These are phyloP conservation scores for Pseudoturritis turrita DNA, from an alignment of 345 rosid genomes.

Conservation along the genomic window DNA sequence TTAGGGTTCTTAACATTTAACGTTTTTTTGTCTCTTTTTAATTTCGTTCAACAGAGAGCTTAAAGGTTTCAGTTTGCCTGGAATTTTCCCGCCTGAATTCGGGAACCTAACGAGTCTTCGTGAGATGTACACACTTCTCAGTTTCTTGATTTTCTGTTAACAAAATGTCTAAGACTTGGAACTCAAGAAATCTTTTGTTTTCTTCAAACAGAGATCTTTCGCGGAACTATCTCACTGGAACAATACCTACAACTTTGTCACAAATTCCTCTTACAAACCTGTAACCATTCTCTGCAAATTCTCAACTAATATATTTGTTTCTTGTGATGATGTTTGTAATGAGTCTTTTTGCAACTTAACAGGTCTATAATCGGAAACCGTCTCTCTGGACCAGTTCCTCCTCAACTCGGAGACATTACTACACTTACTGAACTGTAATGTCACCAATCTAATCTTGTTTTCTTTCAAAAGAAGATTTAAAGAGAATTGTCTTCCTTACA, in stretches of 20 bases:
- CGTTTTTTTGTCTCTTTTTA: background rate
- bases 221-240: constrained; percentile 68
- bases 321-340: background rate
- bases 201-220: constrained; percentile 54
- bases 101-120: constrained; percentile 48
- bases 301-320: background rate
- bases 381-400: constrained; percentile 58
- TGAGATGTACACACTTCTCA: constrained; percentile 45
- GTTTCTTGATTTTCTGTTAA: background rate
- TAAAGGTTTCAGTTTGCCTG: constrained; percentile 54
- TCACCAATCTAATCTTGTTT: background rate
- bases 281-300: constrained; percentile 38
- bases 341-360: background rate
- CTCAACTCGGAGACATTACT: constrained; percentile 47
- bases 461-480: background rate
- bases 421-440: constrained; percentile 62
- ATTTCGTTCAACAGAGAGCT: constrained; percentile 37
- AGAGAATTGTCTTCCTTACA: background rate
- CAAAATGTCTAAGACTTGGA: background rate
- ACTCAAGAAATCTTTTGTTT: constrained; percentile 1
- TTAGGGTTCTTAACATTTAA: background rate
- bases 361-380: constrained; percentile 69
- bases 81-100: constrained; percentile 61
- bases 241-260: constrained; percentile 54
- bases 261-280: constrained; percentile 44